phyloP scores from a whole-genome alignment of 768 basidiomycete species.

The Lactifluus echinatus region DNA sequence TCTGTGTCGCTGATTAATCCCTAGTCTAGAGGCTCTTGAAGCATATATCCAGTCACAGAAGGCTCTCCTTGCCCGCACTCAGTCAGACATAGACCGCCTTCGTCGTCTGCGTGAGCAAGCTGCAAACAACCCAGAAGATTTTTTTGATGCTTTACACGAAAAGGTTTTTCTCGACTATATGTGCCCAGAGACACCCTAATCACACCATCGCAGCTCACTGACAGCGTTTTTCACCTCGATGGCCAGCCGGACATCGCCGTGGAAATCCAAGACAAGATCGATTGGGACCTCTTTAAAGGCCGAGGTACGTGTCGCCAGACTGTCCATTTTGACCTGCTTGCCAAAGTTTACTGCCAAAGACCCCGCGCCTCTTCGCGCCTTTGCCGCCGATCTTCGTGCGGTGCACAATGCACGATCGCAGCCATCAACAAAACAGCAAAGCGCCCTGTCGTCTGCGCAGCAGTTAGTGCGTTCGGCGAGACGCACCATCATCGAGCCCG shows the following conservation, averaged over 20 bases:
- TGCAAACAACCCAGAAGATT: conserved; percentile 28
- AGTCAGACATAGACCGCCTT: conserved; percentile 53
- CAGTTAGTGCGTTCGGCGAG: conserved; percentile 46
- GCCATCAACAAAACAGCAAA: conserved; percentile 35
- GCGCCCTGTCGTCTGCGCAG: conserved; percentile 47
- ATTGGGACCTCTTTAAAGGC: conserved; percentile 54
- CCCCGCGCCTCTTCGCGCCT: conserved; percentile 40
- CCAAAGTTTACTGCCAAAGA: conserved; percentile 32
- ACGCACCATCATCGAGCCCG: conserved; percentile 40
- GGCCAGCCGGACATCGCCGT: conserved; percentile 38
- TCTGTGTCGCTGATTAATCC: background rate
- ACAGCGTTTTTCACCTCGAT: conserved; percentile 32
- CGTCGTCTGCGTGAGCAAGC: conserved; percentile 36
- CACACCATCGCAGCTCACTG: conserved; percentile 27
- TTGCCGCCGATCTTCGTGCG: conserved; percentile 34
- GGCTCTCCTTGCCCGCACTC: conserved; percentile 48
- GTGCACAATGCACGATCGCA: conserved; percentile 31
- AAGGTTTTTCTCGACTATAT: conserved; percentile 29
- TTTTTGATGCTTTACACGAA: conserved; percentile 27
- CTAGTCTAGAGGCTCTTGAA: conserved; percentile 57
- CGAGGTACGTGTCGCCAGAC: conserved; percentile 36
- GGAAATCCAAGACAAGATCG: conserved; percentile 39
- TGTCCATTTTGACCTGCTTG: background rate
- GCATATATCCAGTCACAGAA: conserved; percentile 56
- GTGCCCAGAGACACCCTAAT: conserved; percentile 1